These are phyloP conservation scores for Phytopythium oedochilum DNA, from an alignment of 352 stramenopile species.

Conservation along the genomic window DNA sequence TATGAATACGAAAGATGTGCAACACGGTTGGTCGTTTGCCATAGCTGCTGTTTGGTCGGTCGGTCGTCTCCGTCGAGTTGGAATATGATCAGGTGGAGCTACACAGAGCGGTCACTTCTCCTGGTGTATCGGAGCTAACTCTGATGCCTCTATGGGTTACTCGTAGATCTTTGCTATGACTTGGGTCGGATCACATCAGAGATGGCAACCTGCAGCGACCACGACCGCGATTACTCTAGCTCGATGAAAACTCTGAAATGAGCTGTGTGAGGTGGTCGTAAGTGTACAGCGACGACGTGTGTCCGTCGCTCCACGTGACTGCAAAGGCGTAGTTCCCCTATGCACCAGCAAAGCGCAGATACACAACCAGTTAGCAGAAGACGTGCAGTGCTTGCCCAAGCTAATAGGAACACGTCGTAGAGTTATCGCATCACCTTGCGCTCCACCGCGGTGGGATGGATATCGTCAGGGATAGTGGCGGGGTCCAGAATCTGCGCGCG, in stretches of 20 bases:
- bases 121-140: too few relatives aligned
- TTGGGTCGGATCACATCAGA: too few relatives aligned
- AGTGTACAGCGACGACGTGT: conserved; percentile 95
- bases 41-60: too few relatives aligned
- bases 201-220: not conserved
- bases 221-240: conserved; percentile 6
- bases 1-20: too few relatives aligned
- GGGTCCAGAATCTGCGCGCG: conserved; percentile 59
- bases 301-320: conserved; percentile 97
- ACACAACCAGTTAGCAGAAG: not conserved
- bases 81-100: too few relatives aligned
- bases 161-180: too few relatives aligned
- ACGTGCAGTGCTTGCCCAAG: too few relatives aligned
- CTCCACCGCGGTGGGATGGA: conserved; percentile 75
- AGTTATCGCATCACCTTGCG: conserved; percentile 46
- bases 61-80: too few relatives aligned
- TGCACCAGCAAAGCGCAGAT: not conserved
- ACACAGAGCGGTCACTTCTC: too few relatives aligned
- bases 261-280: conserved; percentile 85
- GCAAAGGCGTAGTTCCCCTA: conserved; percentile 98
- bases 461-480: conserved; percentile 66
- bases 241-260: conserved; percentile 34
- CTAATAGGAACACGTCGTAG: not conserved
- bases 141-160: too few relatives aligned
- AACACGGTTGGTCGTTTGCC: too few relatives aligned